phyloP scores from a whole-genome alignment of 345 rosid species.

The Rhizophora mangle region DNA sequence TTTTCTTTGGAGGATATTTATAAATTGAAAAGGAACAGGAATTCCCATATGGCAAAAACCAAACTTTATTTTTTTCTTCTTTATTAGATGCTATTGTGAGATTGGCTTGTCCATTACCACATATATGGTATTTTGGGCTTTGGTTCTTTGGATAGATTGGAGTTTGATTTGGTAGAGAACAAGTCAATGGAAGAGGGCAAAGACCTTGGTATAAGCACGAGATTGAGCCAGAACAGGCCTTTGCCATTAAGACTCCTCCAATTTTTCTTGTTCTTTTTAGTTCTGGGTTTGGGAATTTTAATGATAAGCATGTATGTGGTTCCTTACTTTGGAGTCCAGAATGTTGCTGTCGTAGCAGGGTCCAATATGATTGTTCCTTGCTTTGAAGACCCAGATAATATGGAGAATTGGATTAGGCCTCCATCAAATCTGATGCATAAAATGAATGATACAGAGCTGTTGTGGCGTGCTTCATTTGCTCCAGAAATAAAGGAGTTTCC shows the following conservation, averaged over 20 bases:
- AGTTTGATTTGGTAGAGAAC: neutral
- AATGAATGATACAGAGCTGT: constrained; percentile 57
- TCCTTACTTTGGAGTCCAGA: constrained; percentile 25
- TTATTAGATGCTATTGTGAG: neutral
- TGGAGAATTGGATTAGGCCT: constrained; percentile 25
- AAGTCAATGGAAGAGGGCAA: constrained; percentile 19
- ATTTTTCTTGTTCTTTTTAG: constrained; percentile 26
- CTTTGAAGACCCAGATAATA: constrained; percentile 9
- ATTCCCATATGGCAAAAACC: neutral
- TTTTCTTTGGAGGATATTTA: neutral
- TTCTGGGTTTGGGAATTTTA: constrained; percentile 30
- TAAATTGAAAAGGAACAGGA: neutral
- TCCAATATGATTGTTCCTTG: constrained; percentile 21
- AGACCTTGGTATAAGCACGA: constrained; percentile 7
- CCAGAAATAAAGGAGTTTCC: constrained; percentile 57
- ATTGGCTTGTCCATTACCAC: neutral
- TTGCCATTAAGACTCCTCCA: constrained; percentile 31
- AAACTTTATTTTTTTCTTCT: neutral
- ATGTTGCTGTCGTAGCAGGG: constrained; percentile 7
- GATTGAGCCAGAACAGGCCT: constrained; percentile 18
- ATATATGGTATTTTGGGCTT: neutral
- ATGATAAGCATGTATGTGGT: constrained; percentile 25
- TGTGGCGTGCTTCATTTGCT: constrained; percentile 82
- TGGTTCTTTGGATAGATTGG: neutral
- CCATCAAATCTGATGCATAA: constrained; percentile 25